Conservation (phyloP, 2,329 filamentous ascomycete species). For the Geosmithia morbida region DNA sequence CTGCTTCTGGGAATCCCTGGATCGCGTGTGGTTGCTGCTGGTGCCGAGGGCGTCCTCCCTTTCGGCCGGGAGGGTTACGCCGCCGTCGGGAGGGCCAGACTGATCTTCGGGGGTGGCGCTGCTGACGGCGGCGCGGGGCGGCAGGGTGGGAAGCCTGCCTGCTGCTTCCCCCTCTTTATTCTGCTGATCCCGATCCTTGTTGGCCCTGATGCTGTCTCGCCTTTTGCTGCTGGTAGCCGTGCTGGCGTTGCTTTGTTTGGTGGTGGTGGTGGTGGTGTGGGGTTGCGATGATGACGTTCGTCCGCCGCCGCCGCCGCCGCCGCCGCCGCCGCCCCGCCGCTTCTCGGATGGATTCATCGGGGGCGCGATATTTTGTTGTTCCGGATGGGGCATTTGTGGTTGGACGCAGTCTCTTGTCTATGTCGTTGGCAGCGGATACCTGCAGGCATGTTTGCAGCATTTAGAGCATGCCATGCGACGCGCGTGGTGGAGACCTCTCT, state of each 20-base stretch:
- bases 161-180: constrained; percentile 6
- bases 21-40: constrained; percentile 1
- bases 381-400: not conserved
- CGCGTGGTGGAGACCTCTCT: not conserved
- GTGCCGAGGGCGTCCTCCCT: constrained; percentile 12
- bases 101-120: constrained; percentile 8
- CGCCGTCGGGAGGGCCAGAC: not conserved
- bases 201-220: constrained; percentile 1
- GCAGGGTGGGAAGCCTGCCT: constrained; percentile 12
- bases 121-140: constrained; percentile 13
- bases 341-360: constrained; percentile 28
- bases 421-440: constrained; percentile 6
- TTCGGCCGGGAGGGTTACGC: constrained; percentile 10
- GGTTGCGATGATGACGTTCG: constrained; percentile 6
- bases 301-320: too few relatives aligned
- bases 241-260: not conserved
- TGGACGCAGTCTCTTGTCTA: not conserved
- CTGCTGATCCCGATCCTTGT: constrained; percentile 5
- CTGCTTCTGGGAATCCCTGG: not conserved
- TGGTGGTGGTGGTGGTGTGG: constrained; percentile 1
- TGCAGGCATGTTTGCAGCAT: constrained; percentile 2
- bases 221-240: not conserved
- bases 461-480: not conserved
- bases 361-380: not conserved
- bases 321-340: constrained; percentile 18